Evolutionary conservation across 768 basidiomycete species (phyloP).

Genomic region (Sporobolomyces phaffii): DNA sequence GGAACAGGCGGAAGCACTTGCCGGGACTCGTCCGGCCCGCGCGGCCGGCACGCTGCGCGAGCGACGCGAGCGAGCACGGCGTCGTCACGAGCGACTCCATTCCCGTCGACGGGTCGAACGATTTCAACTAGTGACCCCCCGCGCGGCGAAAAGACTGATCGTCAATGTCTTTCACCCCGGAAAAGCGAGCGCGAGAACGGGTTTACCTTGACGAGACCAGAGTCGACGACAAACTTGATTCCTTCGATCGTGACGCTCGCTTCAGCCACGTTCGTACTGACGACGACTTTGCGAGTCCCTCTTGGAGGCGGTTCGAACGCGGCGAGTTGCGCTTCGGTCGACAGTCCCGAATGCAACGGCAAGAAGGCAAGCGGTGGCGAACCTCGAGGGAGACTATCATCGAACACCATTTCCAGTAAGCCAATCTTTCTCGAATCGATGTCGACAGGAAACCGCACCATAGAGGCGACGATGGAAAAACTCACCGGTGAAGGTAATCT

Average conservation of each 20-base stretch:
- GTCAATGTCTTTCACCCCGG: too few relatives aligned
- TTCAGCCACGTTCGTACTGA: slow-evolving; percentile 95
- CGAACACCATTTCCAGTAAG: too few relatives aligned
- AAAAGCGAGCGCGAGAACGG: too few relatives aligned
- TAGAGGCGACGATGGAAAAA: too few relatives aligned
- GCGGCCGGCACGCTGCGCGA: slow-evolving; percentile 85
- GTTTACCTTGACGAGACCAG: slow-evolving; percentile 94
- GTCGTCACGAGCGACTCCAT: slow-evolving; percentile 78
- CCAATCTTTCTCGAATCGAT: too few relatives aligned
- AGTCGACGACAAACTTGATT: slow-evolving; percentile 86
- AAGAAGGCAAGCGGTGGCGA: slow-evolving; percentile 60
- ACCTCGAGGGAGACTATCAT: slow-evolving; percentile 48
- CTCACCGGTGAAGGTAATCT: slow-evolving; percentile 57
- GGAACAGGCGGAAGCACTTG: slow-evolving; percentile 85
- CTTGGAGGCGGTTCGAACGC: slow-evolving; percentile 73
- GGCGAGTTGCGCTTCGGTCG: slow-evolving; percentile 76
- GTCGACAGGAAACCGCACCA: too few relatives aligned
- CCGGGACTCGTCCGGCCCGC: slow-evolving; percentile 91
- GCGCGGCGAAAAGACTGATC: neutral
- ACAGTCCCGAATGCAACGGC: slow-evolving; percentile 81
- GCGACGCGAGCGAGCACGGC: slow-evolving; percentile 79
- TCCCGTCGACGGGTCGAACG: slow-evolving; percentile 76
- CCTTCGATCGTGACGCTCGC: slow-evolving; percentile 97
- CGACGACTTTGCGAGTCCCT: slow-evolving; percentile 78
- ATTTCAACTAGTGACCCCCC: slow-evolving; percentile 68